Conservation (phyloP, 148 eudicot genomes). For the Chenopodium suecicum region DNA sequence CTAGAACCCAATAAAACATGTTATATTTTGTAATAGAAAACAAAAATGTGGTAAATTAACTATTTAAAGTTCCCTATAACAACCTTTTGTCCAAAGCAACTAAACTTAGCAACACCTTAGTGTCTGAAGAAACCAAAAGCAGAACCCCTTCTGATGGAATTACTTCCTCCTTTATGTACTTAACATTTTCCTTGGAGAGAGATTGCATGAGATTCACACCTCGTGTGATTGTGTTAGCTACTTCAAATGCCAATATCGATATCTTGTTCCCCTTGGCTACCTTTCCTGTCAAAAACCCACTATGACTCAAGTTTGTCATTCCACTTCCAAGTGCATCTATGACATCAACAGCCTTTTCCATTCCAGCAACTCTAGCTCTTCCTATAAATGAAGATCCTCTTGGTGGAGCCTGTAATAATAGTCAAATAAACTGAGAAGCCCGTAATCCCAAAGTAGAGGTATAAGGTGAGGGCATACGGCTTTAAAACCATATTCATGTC, state of each 20-base stretch:
- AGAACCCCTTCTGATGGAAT: slow-evolving; percentile 76
- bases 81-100: slow-evolving; percentile 92
- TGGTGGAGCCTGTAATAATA: slow-evolving; percentile 41
- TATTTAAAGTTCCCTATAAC: neutral
- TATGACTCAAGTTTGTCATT: slow-evolving; percentile 66
- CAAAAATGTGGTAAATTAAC: neutral
- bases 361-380: slow-evolving; percentile 73
- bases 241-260: slow-evolving; percentile 84
- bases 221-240: slow-evolving; percentile 82
- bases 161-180: slow-evolving; percentile 58
- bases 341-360: slow-evolving; percentile 87
- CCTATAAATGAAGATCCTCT: slow-evolving; percentile 74
- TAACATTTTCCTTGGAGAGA: slow-evolving; percentile 61
- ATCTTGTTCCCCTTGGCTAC: slow-evolving; percentile 65
- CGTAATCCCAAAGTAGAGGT: neutral
- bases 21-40: slow-evolving; percentile 1
- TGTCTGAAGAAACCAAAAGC: slow-evolving; percentile 68
- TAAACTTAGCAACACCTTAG: slow-evolving; percentile 62
- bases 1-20: slow-evolving; percentile 35
- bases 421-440: neutral
- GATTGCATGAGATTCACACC: slow-evolving; percentile 76
- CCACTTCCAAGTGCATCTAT: slow-evolving; percentile 90
- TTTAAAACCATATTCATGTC: neutral
- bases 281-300: slow-evolving; percentile 79
- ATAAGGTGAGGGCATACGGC: neutral